phyloP scores from a whole-genome alignment of 2,329 filamentous ascomycete species.

The Hypocreales sp. region DNA sequence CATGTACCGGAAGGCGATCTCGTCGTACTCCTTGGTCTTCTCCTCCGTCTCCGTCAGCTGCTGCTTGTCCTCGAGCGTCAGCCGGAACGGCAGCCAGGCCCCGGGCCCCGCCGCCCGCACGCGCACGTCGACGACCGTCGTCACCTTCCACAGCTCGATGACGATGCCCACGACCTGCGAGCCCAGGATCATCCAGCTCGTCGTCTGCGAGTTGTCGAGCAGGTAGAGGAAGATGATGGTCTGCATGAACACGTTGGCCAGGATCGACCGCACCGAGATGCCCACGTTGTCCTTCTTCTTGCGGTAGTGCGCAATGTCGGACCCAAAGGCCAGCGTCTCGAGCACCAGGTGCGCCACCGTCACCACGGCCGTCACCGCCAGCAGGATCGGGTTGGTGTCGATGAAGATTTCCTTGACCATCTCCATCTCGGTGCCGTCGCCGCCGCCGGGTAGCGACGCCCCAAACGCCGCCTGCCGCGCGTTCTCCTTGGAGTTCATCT shows the following conservation, averaged over 20 bases:
- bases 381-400: conserved; percentile 84
- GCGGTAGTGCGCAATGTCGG: conserved; percentile 92
- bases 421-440: conserved; percentile 88
- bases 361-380: conserved; percentile 71
- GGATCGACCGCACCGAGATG: conserved; percentile 87
- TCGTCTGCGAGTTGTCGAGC: conserved; percentile 93
- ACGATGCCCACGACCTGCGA: conserved; percentile 71
- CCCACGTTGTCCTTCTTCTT: conserved; percentile 99
- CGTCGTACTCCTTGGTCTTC: conserved; percentile 96
- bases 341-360: conserved; percentile 87
- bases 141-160: conserved; percentile 80
- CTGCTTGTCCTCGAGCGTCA: conserved; percentile 93
- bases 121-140: conserved; percentile 82
- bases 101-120: conserved; percentile 52
- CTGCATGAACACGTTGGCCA: conserved; percentile 98
- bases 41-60: conserved; percentile 88
- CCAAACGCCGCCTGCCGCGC: conserved; percentile 65
- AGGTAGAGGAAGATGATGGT: conserved; percentile 89
- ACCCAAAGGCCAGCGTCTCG: conserved; percentile 92
- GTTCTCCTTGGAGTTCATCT: conserved; percentile 74
- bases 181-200: conserved; percentile 96
- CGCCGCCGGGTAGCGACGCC: conserved; percentile 53
- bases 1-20: conserved; percentile 95
- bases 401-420: conserved; percentile 93
- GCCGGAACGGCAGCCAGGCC: conserved; percentile 60